These are phyloP conservation scores for Phoma herbarum DNA, from an alignment of 2,329 filamentous ascomycete genomes.

Conservation along the genomic window DNA sequence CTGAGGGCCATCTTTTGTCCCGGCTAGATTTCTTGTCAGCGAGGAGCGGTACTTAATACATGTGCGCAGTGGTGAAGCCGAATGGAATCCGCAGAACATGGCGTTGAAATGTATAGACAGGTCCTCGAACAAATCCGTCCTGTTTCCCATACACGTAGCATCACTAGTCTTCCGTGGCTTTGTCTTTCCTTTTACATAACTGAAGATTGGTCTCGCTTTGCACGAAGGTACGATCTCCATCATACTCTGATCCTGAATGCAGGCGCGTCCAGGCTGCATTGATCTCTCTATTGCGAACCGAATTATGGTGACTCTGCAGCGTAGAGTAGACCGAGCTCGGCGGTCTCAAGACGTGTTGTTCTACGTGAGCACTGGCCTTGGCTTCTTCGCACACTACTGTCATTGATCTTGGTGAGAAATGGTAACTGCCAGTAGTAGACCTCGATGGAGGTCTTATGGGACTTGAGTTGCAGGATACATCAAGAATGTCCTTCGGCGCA, in stretches of 20 bases:
- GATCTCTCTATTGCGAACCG: not conserved
- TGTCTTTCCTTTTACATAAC: not conserved
- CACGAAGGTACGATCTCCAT: conserved; percentile 4
- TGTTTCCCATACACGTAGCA: not conserved
- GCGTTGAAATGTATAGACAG: not conserved
- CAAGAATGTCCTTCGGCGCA: not conserved
- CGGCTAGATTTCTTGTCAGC: conserved; percentile 16
- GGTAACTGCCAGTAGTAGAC: not conserved
- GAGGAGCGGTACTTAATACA: not conserved
- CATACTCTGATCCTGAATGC: conserved; percentile 1
- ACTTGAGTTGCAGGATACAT: not conserved
- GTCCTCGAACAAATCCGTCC: not conserved
- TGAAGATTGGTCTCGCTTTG: conserved; percentile 5
- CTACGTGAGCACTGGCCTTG: not conserved
- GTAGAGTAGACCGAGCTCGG: conserved; percentile 2
- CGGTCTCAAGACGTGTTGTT: not conserved
- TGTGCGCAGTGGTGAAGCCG: not conserved
- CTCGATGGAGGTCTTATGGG: not conserved
- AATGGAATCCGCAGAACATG: not conserved
- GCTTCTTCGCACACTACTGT: not conserved
- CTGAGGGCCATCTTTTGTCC: conserved; percentile 49
- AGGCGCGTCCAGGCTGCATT: not conserved
- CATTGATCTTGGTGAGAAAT: not conserved
- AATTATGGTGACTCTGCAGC: not conserved
- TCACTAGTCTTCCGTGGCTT: not conserved